A percentile compares a stretch with the other conserved stretches of the same genome.
phyloP scores from a whole-genome alignment of 257 asterid genomes.

The Solanum microdontum region DNA sequence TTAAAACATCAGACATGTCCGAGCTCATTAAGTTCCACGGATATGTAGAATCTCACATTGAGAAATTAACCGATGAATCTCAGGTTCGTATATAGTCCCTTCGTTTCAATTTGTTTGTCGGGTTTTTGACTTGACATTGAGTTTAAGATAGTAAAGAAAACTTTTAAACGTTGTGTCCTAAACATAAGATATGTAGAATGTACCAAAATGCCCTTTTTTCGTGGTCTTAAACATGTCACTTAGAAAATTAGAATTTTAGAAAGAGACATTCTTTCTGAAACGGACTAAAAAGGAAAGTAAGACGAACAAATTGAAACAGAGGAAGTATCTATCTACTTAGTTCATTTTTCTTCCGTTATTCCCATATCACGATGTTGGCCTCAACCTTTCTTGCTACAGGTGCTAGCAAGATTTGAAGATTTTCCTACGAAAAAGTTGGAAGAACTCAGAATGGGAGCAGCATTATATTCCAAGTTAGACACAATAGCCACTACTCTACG shows the following conservation, averaged over 20 bases:
- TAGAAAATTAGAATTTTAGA: not conserved
- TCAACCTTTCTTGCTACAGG: conserved; percentile 21
- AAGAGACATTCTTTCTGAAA: too few species aligned
- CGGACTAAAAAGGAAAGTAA: too few species aligned
- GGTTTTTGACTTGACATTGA: not conserved
- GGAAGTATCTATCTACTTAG: not conserved
- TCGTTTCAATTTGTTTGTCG: not conserved
- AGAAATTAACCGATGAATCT: conserved; percentile 62
- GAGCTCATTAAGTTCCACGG: conserved; percentile 49
- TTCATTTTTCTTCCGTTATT: not conserved
- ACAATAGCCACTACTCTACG: conserved; percentile 30
- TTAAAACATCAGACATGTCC: conserved; percentile 57
- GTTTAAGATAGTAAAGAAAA: not conserved
- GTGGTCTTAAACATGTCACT: not conserved
- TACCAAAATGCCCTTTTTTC: not conserved
- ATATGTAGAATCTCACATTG: conserved; percentile 47
- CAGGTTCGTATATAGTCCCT: conserved; percentile 26
- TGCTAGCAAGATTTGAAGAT: conserved; percentile 76
- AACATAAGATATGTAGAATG: not conserved
- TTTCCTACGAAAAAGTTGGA: conserved; percentile 77
- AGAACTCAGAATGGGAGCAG: conserved; percentile 67
- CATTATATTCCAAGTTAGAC: conserved; percentile 53
- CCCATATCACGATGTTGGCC: not conserved
- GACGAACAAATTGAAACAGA: not conserved
- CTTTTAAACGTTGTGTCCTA: too few species aligned